Base-by-base conservation (phyloP, 768 basidiomycete species). In the Podaxis pistillaris region DNA sequence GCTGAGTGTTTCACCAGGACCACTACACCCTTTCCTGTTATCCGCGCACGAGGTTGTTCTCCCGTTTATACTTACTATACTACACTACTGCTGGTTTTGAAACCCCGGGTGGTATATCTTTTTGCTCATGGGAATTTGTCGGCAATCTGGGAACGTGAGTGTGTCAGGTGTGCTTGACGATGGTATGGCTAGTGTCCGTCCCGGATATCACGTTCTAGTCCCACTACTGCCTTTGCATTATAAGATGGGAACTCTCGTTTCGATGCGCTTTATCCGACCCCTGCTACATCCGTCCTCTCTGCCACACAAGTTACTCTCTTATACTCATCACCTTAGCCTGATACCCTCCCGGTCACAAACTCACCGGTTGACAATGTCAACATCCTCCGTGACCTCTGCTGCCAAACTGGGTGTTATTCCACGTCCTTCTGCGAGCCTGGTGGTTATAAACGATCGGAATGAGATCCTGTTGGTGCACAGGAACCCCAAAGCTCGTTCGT, bases 381-480 rank as follows among this genome's bases (percentile, higher is more conserved):
- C 56, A n/a, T 44, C 61, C 12, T 38, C 63, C 44, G 28, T 56
- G 8, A 40, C 62, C 11, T n/a, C 52, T 17, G 46, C 50, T 50
- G 15, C 58, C 4, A 55, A 44, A 12, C 17, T 24, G 1, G 49
- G 40, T 8, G 66, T 68, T 5, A 60, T 61, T 47, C 88, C 86
- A 38, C 81, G 87, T 4, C 85, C 79, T 2, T 91, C 90, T 53
- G 87, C 89, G 0, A 90, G 87, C 67, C 72, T 90, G 51, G 77
- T 90, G 47, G 74, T 91, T 9, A 75, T 91, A 17, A 90, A 91
- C 68, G 70, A 78, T 40, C 79, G 79, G 26, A 90, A 90, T 70
- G 88, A 91, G 68, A 75, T 90, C 3, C 75, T 91, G 36, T 76
- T 91, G 17, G 89, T 91, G 2, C 88, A 89, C 38, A 76, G 90